Conservation (phyloP, 441 rosid species). For the Breynia disticha region DNA sequence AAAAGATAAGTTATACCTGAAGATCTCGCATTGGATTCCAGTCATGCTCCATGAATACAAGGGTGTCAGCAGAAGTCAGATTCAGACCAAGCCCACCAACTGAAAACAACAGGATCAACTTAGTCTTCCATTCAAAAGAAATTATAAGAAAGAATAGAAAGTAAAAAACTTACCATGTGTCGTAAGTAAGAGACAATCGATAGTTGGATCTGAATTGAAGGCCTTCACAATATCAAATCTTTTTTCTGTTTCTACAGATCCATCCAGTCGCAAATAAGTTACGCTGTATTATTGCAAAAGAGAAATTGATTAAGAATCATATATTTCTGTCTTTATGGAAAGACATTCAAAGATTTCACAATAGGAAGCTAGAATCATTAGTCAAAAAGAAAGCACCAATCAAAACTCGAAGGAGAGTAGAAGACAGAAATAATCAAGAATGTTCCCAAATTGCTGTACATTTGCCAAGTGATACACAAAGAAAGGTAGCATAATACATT, state of each 20-base stretch:
- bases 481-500: not conserved
- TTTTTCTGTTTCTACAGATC: constrained; percentile 87
- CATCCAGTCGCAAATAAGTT: constrained; percentile 93
- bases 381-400: not conserved
- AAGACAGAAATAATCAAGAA: not conserved
- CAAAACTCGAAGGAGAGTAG: not conserved
- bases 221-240: constrained; percentile 96
- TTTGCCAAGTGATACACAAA: not conserved
- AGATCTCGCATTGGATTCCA: constrained; percentile 99
- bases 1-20: constrained; percentile 68
- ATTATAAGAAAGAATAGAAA: too few relatives aligned
- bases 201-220: constrained; percentile 98
- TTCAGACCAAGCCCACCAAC: constrained; percentile 17
- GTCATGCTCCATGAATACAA: constrained; percentile 97
- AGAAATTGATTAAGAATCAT: constrained; percentile 11
- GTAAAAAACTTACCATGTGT: constrained; percentile 50
- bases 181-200: constrained; percentile 86
- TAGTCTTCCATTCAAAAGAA: too few relatives aligned
- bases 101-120: too few relatives aligned
- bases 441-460: too few relatives aligned
- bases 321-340: too few relatives aligned
- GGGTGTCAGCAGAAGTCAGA: constrained; percentile 98
- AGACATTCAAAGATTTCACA: too few relatives aligned
- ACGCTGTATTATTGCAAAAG: constrained; percentile 47
- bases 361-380: constrained; percentile 9